Conservation (phyloP, 768 basidiomycete genomes). For the Fistulinella prunicolor region DNA sequence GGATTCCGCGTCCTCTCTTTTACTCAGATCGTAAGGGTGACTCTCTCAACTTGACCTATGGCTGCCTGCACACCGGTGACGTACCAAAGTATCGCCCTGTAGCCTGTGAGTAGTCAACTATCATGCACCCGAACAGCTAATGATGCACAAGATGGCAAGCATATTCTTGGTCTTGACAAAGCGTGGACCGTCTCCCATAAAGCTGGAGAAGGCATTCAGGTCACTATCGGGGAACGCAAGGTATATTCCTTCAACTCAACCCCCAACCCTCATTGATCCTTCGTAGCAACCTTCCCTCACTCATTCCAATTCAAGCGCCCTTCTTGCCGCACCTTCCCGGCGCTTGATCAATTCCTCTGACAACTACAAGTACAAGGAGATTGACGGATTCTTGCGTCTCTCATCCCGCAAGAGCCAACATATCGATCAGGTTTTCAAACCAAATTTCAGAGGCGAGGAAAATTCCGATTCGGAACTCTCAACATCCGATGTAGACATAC, state of each 20-base stretch:
- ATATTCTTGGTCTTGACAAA: constrained; percentile 58
- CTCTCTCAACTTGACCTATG: constrained; percentile 61
- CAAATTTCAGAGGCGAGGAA: constrained; percentile 38
- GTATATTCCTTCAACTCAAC: constrained; percentile 27
- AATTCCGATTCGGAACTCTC: constrained; percentile 36
- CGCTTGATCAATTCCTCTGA: constrained; percentile 41
- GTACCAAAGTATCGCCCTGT: constrained; percentile 64
- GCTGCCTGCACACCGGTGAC: constrained; percentile 57
- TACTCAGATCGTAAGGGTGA: constrained; percentile 71
- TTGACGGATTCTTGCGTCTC: constrained; percentile 65
- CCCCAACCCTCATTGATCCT: constrained; percentile 2
- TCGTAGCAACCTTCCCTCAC: constrained; percentile 49
- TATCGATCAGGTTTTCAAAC: constrained; percentile 47
- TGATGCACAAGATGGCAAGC: constrained; percentile 44
- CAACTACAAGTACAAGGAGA: constrained; percentile 52
- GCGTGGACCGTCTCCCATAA: constrained; percentile 45
- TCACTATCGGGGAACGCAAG: constrained; percentile 46
- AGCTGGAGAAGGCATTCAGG: constrained; percentile 65
- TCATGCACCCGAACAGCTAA: constrained; percentile 42
- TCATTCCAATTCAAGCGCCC: constrained; percentile 51
- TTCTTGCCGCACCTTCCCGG: constrained; percentile 51
- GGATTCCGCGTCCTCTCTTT: constrained; percentile 38
- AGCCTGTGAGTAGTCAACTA: constrained; percentile 44
- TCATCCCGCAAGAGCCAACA: constrained; percentile 38
- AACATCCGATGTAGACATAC: constrained; percentile 29